Percentiles rank a stretch among this genome's conserved stretches.
phyloP scores from a whole-genome alignment of 164 flowering plant species.

The Akebia trifoliata region DNA sequence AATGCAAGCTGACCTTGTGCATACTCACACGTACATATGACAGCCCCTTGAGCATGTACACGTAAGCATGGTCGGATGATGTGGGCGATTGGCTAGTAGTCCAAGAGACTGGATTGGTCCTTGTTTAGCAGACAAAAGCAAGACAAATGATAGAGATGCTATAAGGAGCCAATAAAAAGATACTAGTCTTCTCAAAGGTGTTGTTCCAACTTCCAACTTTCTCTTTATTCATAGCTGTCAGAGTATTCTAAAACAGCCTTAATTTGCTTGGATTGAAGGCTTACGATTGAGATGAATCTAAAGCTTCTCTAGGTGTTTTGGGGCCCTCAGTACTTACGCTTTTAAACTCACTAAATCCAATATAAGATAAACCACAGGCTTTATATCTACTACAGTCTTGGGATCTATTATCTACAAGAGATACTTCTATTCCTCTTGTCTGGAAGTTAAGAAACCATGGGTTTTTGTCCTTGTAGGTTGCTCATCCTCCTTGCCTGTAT shows the following conservation, averaged over 20 bases:
- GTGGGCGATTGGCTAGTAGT: slow-evolving; percentile 24
- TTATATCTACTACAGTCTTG: slow-evolving; percentile 37
- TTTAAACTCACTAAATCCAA: slow-evolving; percentile 35
- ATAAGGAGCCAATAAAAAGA: slow-evolving; percentile 46
- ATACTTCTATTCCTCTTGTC: slow-evolving; percentile 12
- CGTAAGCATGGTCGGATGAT: slow-evolving; percentile 17
- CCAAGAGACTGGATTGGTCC: slow-evolving; percentile 26
- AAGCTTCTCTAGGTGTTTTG: slow-evolving; percentile 38
- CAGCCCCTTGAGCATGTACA: no score
- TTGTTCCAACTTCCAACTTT: slow-evolving; percentile 43
- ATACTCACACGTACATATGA: no score
- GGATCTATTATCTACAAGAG: slow-evolving; percentile 22
- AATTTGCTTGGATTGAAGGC: slow-evolving; percentile 47
- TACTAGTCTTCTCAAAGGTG: slow-evolving; percentile 74
- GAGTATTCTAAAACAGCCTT: slow-evolving; percentile 71
- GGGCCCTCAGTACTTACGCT: slow-evolving; percentile 44
- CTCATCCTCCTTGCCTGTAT: slow-evolving; percentile 41
- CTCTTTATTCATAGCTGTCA: slow-evolving; percentile 31
- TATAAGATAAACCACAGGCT: slow-evolving; percentile 27
- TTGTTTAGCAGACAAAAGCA: slow-evolving; percentile 41
- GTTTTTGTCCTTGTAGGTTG: slow-evolving; percentile 27
- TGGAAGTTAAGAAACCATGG: slow-evolving; percentile 31
- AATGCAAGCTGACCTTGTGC: no score
- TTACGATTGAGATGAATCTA: slow-evolving; percentile 69
- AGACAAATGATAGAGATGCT: slow-evolving; percentile 36